Base-by-base conservation (phyloP, 257 asterid genomes). In the Salvia splendens region DNA sequence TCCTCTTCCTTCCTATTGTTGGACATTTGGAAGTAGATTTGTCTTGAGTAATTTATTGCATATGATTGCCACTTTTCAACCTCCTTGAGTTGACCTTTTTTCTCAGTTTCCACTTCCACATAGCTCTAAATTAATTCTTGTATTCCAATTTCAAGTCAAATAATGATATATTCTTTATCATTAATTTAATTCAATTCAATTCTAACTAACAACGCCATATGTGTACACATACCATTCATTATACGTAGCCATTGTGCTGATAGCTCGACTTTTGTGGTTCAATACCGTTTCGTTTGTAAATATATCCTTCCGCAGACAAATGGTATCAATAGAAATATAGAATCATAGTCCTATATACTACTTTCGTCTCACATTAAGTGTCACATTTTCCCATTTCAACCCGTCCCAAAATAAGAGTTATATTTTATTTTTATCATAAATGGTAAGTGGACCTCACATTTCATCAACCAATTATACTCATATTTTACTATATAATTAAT, bases 31-130 rank as follows among this genome's bases (percentile, higher is more conserved):
- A 20, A 54, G n/a, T 38, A 42, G 16, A 52, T 64, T 42, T 32
- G 2, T 11, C 14, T 40, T 28, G 10, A 70, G 28, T 60, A 35
- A 64, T 41, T 15, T 20, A 45, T 12, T 56, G 38, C 52, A 16
- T 33, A 9, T 73, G 73, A 58, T 65, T 59, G 73, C 20, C 42
- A 66, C 66, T 36, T 10, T 38, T 57, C 67, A 72, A 33, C 77
- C 24, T 54, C 33, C n/a, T 53, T 11, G 17, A 57, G 30, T 36
- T 46, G 53, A n/a, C 49, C 36, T 33, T 33, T 28, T 30, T 40
- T 16, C 8, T 8, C 11, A 7, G 24, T 8, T 46, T 64, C 52
- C 54, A 33, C 30, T 50, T 5, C 47, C 8, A n/a, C n/a, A 2
- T 7, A 48, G 17, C 58, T 49, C 33, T 30, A 24, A 54, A 20